Base-by-base conservation (phyloP, 2,329 filamentous ascomycete species). In the Scytalidium lignicola region DNA sequence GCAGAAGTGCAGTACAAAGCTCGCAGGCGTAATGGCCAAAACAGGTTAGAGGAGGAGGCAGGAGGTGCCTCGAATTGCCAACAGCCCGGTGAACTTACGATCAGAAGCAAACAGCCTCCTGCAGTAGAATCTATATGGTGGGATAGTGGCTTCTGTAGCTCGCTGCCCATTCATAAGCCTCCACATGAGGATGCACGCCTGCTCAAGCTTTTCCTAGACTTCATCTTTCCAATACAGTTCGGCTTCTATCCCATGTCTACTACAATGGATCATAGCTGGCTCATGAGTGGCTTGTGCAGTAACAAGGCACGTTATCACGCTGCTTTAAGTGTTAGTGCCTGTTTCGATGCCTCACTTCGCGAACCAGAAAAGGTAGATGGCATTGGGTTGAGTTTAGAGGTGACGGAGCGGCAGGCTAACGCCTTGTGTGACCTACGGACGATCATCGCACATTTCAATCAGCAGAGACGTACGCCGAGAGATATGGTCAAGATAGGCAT, bases 181-280 rank as follows among this genome's bases (percentile, higher is more conserved):
- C 22, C 50, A 2, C 26, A 28, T 1, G 21, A 50, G 18, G 40
- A 52, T 3, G 13, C 21, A 37, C 2, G 37, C 2, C 18, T 46
- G 10, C 29, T 50, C 13, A 51, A 48, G 47, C 37, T 43, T 10
- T 55, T 51, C 32, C 47, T 55, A 18, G 48, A 55, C 32, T 23
- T 47, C 21, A 40, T 50, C 1, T 53, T 53, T 17, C 53, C 53
- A 7, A 20, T 50, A 2, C 46, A 48, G 15, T 53, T 42, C 39
- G 48, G 46, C 23, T 53, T 51, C 32, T 53, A 55, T 19, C 43
- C 47, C 26, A 48, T 45, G 2, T 43, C 41, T 18, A 18, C 18
- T 2, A 41, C 48, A 22, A 21, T 44, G 19, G 53, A 47, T n/a
- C 41, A 48, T 41, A 49, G 49, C 12, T 55, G 53, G 53, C 43